Conservation (phyloP, 768 basidiomycete genomes). For the Tephrocybe sp. region DNA sequence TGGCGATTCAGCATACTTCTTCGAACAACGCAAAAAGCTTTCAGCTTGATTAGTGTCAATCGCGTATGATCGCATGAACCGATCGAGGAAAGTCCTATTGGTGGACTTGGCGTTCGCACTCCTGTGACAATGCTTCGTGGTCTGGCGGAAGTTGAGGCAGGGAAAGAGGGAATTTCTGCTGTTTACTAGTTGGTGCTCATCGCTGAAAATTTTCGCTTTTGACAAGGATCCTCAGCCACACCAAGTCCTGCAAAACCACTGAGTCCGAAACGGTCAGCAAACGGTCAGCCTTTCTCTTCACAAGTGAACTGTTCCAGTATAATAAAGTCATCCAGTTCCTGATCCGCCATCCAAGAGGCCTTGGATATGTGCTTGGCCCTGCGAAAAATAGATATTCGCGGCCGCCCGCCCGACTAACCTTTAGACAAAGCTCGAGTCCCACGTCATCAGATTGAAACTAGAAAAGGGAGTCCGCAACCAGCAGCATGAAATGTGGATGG, state of each 20-base stretch:
- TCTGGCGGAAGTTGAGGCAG: conserved; percentile 21
- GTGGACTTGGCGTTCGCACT: conserved; percentile 19
- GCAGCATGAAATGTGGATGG: conserved; percentile 1
- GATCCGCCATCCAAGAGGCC: neutral
- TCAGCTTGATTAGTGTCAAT: conserved; percentile 31
- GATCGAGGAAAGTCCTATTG: conserved; percentile 12
- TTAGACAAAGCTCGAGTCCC: conserved; percentile 1
- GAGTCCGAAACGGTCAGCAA: neutral
- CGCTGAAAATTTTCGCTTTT: conserved; percentile 1
- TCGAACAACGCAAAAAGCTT: conserved; percentile 22
- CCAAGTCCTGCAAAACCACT: too few species aligned
- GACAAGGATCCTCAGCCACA: too few species aligned
- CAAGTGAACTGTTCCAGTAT: neutral
- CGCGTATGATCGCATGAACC: conserved; percentile 22
- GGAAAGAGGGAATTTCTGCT: conserved; percentile 21
- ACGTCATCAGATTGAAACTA: neutral
- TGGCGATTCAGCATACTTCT: conserved; percentile 24
- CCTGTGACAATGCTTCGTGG: conserved; percentile 17
- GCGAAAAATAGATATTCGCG: neutral
- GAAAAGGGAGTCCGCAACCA: neutral
- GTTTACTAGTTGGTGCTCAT: conserved; percentile 21
- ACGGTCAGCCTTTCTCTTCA: neutral
- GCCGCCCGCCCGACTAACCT: neutral
- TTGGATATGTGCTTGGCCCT: neutral
- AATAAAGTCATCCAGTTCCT: conserved; percentile 1